phyloP scores from a whole-genome alignment of 2,329 filamentous ascomycete species.

The Epichloe gansuensis region DNA sequence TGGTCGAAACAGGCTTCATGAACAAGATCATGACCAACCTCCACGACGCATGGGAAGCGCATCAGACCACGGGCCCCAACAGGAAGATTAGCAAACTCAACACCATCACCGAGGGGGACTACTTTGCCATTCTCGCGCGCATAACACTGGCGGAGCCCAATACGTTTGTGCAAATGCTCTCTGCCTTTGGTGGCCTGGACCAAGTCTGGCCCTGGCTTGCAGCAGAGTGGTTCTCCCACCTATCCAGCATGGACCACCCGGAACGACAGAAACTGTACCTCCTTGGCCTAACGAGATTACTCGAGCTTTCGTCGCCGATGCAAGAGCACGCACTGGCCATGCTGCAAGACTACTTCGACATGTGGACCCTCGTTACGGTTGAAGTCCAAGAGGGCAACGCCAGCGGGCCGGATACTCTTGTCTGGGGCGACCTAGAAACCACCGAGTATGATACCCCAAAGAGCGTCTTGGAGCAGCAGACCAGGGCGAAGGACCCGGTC shows the following conservation, averaged over 20 bases:
- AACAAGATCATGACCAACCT: constrained; percentile 51
- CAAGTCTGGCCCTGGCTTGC: constrained; percentile 48
- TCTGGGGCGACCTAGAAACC: constrained; percentile 29
- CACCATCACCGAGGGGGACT: constrained; percentile 68
- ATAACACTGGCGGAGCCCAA: constrained; percentile 60
- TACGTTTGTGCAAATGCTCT: constrained; percentile 49
- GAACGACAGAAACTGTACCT: constrained; percentile 59
- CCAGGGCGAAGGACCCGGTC: constrained; percentile 50
- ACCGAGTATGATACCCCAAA: constrained; percentile 45
- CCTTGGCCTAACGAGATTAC: constrained; percentile 57
- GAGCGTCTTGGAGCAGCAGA: constrained; percentile 37
- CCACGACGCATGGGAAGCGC: constrained; percentile 56
- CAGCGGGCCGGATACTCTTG: constrained; percentile 37
- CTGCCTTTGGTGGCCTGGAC: constrained; percentile 31
- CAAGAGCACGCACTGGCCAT: constrained; percentile 44
- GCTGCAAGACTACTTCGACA: constrained; percentile 59
- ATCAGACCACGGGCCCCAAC: constrained; percentile 73
- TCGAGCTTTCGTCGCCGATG: constrained; percentile 48
- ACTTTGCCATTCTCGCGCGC: constrained; percentile 70
- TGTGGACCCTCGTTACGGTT: constrained; percentile 60
- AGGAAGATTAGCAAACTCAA: constrained; percentile 56
- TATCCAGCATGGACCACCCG: constrained; percentile 53
- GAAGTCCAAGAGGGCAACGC: constrained; percentile 51
- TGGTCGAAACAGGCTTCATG: constrained; percentile 51
- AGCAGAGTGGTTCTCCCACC: constrained; percentile 53